These are phyloP conservation scores for Aspergillus sp. DNA, from an alignment of 2,329 filamentous ascomycete species.

Conservation along the genomic window DNA sequence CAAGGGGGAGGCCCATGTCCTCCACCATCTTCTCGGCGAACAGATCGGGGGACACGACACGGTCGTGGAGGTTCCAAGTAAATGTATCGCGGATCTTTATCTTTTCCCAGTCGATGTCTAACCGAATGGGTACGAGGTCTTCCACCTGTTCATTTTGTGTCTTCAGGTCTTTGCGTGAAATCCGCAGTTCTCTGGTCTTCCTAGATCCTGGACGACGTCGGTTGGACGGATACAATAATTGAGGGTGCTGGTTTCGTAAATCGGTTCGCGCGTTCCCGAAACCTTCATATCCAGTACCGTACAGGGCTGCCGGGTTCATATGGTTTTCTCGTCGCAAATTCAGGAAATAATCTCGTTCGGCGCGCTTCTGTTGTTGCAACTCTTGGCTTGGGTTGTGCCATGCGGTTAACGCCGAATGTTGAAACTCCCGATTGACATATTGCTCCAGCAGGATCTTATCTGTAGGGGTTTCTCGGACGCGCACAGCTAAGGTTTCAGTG, in stretches of 20 bases:
- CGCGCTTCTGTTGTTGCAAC: constrained; percentile 58
- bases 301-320: constrained; percentile 54
- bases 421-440: constrained; percentile 61
- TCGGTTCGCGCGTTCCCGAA: constrained; percentile 86
- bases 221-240: constrained; percentile 73
- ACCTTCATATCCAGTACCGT: constrained; percentile 73
- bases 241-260: constrained; percentile 57
- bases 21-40: constrained; percentile 89
- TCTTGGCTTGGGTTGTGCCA: constrained; percentile 52
- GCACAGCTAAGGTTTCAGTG: constrained; percentile 23
- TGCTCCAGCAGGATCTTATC: constrained; percentile 55
- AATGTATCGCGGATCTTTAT: constrained; percentile 95
- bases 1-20: constrained; percentile 72
- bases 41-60: constrained; percentile 70
- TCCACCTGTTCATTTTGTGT: constrained; percentile 87
- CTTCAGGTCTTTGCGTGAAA: constrained; percentile 73
- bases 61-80: constrained; percentile 96
- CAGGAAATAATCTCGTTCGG: constrained; percentile 67
- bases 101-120: constrained; percentile 95
- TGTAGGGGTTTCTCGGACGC: constrained; percentile 37
- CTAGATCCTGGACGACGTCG: constrained; percentile 73
- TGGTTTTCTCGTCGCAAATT: constrained; percentile 56
- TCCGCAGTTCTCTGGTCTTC: constrained; percentile 66
- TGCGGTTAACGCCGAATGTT: constrained; percentile 51
- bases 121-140: constrained; percentile 81